Base-by-base conservation (phyloP, 768 basidiomycete genomes). In the Tricholoma flavovirens region DNA sequence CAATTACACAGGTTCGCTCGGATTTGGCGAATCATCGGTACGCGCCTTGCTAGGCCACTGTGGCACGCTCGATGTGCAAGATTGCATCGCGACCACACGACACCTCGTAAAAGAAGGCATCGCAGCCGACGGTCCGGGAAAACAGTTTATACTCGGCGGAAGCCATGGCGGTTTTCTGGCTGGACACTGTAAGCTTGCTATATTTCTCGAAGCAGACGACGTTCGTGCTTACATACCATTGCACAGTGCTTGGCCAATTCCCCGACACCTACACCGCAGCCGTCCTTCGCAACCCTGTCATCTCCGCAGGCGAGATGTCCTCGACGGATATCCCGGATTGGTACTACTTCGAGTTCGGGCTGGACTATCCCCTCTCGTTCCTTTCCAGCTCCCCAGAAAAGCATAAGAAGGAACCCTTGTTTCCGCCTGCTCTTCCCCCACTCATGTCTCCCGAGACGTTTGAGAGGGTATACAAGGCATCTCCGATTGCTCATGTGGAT, bases 301-400 rank as follows among this genome's bases (percentile, higher is more conserved):
- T 83, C 38, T 82, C 83, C 3, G 74, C 73, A 0, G 83, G 83
- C 10, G 82, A 84, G 46, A 67, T 83, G 26, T 67, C 78, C 0
- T 71, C 71, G 0, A 80, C 79, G 1, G 88, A 90, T 57, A 88
- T 90, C 40, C 79, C 84, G 7, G 87, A 89, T 62, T 90, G 87
- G 87, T 78, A 75, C 51, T 81, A 71, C 56, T 63, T 75, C 14
- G 79, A 80, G 62, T 77, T 74, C 57, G 69, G 81, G 65, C 59
- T 81, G 30, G 61, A 59, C 67, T 77, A 73, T 60, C 66, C 69
- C 24, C 43, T 84, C 40, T 66, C 66, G 12, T 67, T 75, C 12
- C 69, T 72, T 6, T 65, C 71, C 42, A 56, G 56, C 45, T 40
- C 35, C 46, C 22, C 56, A 32, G 59, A 62, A 21, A 36, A 7